Conservation (phyloP, 495 filamentous ascomycete genomes). For the Pseudoneurospora amorphoporcata region DNA sequence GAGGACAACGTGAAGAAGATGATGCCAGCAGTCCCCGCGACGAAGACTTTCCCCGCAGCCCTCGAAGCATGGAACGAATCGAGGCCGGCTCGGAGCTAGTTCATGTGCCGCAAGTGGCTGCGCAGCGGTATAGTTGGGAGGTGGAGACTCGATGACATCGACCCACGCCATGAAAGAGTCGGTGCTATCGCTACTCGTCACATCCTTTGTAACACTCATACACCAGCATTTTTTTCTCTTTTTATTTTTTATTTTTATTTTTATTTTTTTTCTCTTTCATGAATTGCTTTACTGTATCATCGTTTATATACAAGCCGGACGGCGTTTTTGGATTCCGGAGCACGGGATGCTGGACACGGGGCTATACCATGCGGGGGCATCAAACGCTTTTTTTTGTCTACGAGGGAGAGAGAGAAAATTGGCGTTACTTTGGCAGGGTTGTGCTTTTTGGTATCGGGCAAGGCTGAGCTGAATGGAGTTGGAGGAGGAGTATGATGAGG, state of each 20-base stretch:
- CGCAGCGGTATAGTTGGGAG: constrained; percentile 44
- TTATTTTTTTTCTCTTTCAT: background rate
- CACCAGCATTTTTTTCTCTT: too few species aligned
- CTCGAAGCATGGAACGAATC: constrained; percentile 29
- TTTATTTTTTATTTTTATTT: too few species aligned
- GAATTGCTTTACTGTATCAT: background rate
- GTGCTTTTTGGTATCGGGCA: background rate
- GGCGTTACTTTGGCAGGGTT: background rate
- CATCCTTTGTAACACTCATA: too few species aligned
- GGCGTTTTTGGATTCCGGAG: background rate
- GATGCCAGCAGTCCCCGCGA: background rate
- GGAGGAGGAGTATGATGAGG: background rate
- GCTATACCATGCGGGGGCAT: background rate
- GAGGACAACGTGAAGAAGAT: background rate
- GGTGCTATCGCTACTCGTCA: too few species aligned
- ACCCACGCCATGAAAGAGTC: too few species aligned
- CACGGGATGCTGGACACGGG: background rate
- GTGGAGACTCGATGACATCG: constrained; percentile 8
- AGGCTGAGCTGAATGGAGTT: background rate
- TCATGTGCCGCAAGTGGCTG: constrained; percentile 41
- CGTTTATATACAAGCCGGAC: background rate
- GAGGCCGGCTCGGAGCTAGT: constrained; percentile 33
- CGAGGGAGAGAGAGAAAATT: background rate
- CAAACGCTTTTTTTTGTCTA: background rate
- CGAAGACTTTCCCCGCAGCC: constrained; percentile 17